phyloP scores from a whole-genome alignment of 805 yeast species.

The Naumovozyma baii region DNA sequence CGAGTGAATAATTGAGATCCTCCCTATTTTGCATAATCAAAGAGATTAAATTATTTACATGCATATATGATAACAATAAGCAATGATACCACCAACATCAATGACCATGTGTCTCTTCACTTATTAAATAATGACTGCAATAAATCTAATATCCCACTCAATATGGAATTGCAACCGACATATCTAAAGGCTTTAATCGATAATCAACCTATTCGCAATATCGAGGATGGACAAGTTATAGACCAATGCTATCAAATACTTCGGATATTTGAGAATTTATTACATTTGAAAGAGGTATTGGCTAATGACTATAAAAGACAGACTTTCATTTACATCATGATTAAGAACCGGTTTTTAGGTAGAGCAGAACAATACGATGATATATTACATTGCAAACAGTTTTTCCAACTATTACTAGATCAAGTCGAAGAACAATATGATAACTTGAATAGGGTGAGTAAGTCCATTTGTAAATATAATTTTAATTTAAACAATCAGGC shows the following conservation, averaged over 20 bases:
- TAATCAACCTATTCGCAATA: neutral
- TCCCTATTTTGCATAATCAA: too few species aligned
- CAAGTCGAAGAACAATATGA: neutral
- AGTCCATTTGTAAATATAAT: too few species aligned
- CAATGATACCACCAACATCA: neutral
- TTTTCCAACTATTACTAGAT: neutral
- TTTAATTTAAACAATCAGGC: neutral
- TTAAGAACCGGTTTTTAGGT: neutral
- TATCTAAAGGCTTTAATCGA: neutral
- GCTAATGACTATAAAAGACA: neutral
- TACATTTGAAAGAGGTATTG: neutral
- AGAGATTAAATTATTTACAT: neutral
- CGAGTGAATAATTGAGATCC: too few species aligned
- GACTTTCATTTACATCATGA: neutral
- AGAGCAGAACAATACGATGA: neutral
- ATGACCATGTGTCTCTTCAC: neutral
- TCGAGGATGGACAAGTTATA: neutral
- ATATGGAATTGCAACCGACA: neutral
- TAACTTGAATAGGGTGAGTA: neutral
- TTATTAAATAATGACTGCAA: neutral
- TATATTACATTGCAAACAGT: neutral
- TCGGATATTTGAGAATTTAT: neutral
- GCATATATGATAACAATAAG: neutral
- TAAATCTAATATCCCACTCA: neutral
- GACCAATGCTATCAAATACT: neutral